phyloP scores from a whole-genome alignment of 148 eudicot genomes.

The Rhododendron simsii region DNA sequence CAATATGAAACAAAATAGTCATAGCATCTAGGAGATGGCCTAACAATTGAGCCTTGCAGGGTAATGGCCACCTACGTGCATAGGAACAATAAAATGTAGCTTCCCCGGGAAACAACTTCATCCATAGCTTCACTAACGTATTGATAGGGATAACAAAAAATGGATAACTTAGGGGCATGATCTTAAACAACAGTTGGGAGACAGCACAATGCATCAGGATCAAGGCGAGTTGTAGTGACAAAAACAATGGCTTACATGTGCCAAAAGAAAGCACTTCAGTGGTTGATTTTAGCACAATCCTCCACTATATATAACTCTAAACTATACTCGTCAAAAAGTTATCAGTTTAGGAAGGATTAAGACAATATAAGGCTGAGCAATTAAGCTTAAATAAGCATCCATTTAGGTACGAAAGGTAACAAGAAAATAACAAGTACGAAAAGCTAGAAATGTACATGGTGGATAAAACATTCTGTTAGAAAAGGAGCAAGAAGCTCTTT shows the following conservation, averaged over 20 bases:
- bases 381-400: background rate
- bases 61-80: background rate
- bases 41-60: background rate
- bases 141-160: background rate
- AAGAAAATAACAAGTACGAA: background rate
- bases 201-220: background rate
- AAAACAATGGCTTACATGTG: background rate
- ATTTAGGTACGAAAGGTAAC: background rate
- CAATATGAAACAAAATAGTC: background rate
- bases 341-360: background rate
- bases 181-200: background rate
- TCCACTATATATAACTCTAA: background rate
- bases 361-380: background rate
- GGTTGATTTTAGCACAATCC: background rate
- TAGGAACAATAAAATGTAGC: background rate
- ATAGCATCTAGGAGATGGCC: background rate
- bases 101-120: background rate
- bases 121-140: background rate
- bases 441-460: background rate
- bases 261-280: conserved; percentile 5
- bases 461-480: background rate
- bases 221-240: background rate
- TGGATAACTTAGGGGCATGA: background rate
- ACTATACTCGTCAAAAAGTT: background rate
- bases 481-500: background rate